Base-by-base conservation (phyloP, 768 basidiomycete species). In the Podaxis rugospora region DNA sequence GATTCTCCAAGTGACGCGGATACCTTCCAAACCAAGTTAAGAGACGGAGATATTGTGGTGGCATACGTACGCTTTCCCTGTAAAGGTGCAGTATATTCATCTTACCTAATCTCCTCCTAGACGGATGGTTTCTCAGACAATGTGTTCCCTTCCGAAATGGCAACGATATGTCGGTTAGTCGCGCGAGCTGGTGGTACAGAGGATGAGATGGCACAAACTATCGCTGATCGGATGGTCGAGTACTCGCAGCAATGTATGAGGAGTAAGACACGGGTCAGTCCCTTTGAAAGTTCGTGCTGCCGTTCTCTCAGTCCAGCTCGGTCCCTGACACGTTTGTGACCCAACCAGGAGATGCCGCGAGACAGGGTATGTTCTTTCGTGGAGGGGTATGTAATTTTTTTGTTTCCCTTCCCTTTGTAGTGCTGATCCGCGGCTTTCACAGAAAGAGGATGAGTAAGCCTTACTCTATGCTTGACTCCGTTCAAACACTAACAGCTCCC, bases 361-460 rank as follows among this genome's bases (percentile, higher is more conserved):
- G 85, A 56, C 80, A 88, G 64, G 86, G 86, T 11, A 79, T 85
- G 74, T 75, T 78, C 61, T 90, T 83, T 71, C 77, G 79, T 66
- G 90, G 90, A 66, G 90, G 90, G 67, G 90, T 92, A 69, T 72
- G 90, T 84, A 5, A n/a, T 2, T 53, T 37, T 59, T 50, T 49
- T 5, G 14, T 66, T 39, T 44, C 47, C 55, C 51, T 44, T 60
- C n/a, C 14, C 27, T 60, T 13, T 18, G 32, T 55, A 49, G 59
- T 16, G 66, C 57, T 55, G 46, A 57, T 63, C 58, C 27, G 67
- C 46, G 37, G 1, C 62, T 36, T 51, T 55, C 27, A 51, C 67
- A 92, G 90, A 92, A 93, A 85, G 70, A 85, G 51, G 90, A 93
- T 65, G 91, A 92, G 90, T 92, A 66, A 72, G 89, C 74, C 4